phyloP scores from a whole-genome alignment of 1,284 basidiomycete species.

The Ceratobasidium sp. region DNA sequence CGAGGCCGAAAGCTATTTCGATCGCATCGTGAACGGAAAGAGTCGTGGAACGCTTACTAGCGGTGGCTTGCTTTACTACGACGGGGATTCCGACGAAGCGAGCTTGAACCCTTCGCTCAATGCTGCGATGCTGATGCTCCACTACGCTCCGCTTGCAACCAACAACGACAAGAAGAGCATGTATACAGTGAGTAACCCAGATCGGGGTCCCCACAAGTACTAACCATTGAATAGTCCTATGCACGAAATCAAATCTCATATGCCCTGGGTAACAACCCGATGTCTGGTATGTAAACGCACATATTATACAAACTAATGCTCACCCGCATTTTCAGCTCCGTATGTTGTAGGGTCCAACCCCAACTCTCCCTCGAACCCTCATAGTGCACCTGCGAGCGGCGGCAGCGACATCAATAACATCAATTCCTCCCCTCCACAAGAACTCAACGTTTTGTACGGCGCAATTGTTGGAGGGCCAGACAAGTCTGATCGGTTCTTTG shows the following conservation, averaged over 20 bases:
- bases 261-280: slow-evolving; percentile 83
- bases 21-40: slow-evolving; percentile 67
- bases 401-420: slow-evolving; percentile 70
- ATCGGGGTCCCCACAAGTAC: slow-evolving; percentile 7
- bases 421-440: slow-evolving; percentile 72
- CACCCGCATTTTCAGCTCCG: slow-evolving; percentile 56
- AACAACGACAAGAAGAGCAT: slow-evolving; percentile 61
- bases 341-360: slow-evolving; percentile 87
- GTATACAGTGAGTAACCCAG: slow-evolving; percentile 62
- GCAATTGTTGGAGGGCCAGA: slow-evolving; percentile 89
- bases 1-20: slow-evolving; percentile 79
- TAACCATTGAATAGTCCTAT: slow-evolving; percentile 56
- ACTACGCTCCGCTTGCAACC: slow-evolving; percentile 78
- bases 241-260: slow-evolving; percentile 83
- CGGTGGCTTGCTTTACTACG: slow-evolving; percentile 79
- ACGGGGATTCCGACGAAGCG: slow-evolving; percentile 78
- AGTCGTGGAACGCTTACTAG: slow-evolving; percentile 62
- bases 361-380: slow-evolving; percentile 88
- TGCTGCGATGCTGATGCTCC: slow-evolving; percentile 78
- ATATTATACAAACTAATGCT: neutral
- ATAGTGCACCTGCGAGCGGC: slow-evolving; percentile 86
- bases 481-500: slow-evolving; percentile 76
- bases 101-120: slow-evolving; percentile 88
- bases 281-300: slow-evolving; percentile 62
- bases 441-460: slow-evolving; percentile 83